These are phyloP conservation scores for Boletus tylopilopsis DNA, from an alignment of 768 basidiomycete genomes.

Conservation along the genomic window DNA sequence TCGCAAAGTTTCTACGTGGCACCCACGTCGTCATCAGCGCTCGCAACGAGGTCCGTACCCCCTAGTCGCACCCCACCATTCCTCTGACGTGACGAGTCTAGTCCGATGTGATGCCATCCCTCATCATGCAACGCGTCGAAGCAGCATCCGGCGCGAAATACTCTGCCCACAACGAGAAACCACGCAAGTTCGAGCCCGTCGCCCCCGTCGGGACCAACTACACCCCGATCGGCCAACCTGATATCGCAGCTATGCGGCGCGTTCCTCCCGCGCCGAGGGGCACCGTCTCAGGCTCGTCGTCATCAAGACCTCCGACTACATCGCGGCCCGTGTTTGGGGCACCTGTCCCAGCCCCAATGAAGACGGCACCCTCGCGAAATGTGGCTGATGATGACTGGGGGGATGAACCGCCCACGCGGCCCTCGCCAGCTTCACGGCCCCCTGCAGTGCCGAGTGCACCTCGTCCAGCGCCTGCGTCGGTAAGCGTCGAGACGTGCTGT, in stretches of 20 bases:
- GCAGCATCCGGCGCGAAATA: constrained; percentile 90
- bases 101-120: constrained; percentile 74
- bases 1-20: constrained; percentile 76
- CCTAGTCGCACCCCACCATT: not conserved
- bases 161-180: constrained; percentile 73
- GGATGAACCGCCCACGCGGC: constrained; percentile 43
- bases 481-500: constrained; percentile 19
- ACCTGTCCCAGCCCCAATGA: constrained; percentile 39
- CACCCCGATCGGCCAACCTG: constrained; percentile 69
- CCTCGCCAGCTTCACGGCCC: constrained; percentile 46
- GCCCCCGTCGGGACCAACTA: constrained; percentile 77
- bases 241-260: constrained; percentile 59
- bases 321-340: constrained; percentile 49
- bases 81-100: constrained; percentile 23
- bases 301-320: constrained; percentile 28
- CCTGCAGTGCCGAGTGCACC: constrained; percentile 42
- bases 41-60: constrained; percentile 66
- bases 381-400: constrained; percentile 60
- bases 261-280: constrained; percentile 32
- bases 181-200: constrained; percentile 74
- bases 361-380: constrained; percentile 35
- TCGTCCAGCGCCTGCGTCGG: constrained; percentile 38
- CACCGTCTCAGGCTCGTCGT: not conserved
- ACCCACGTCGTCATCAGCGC: constrained; percentile 85
- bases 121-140: constrained; percentile 86